Evolutionary conservation across 495 filamentous ascomycete species (phyloP), one percentile per base, ranked within the genome.

Genomic region (Penicillium coprophilum): DNA sequence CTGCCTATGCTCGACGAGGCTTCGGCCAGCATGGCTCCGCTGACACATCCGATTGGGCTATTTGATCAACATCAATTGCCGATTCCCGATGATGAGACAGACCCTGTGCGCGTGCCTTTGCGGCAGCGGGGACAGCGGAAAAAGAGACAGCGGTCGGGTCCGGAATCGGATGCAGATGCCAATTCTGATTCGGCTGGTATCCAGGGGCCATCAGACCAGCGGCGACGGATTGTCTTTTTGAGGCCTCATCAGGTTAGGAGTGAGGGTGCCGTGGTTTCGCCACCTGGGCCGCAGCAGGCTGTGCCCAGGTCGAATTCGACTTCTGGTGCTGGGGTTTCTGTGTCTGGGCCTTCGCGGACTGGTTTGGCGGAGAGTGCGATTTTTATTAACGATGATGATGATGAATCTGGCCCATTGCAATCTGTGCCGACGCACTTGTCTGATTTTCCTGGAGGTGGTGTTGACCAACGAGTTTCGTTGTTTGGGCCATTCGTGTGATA

Each of bases 1-100:
- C 67, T 91, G 6, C 77, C 80, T 0, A 76, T 95, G 58, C 65
- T 71, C 1, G 65, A 71, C 12, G 80, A 83, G 49, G 52, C 48
- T 17, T 55, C 45, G 1, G 48, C 68, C 0, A 59, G 50, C 0
- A 56, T 66, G 7, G 69, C 71, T 24, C 69, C 57, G 36, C 46
- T 78, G 24, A 34, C 53, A 3, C 44, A 63, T 11, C 65, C 70
- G 11, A 55, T 62, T 5, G 69, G 69, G 1, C 71, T 78, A 54
- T 77, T 78, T 54, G 71, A 75, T 55, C 69, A 70, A 15, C 75
- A 78, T 49, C 59, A 60, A 28, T 56, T 78, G 24, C 70, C 74
- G 0, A 68, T 77, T 41, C 68, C 74, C 0, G 74, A 78, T 57
- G 58, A 66, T 23, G 63, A 64, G 36, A 40, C 32, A 6, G 52